A percentile compares a stretch with the other conserved stretches of the same genome.
phyloP scores from a whole-genome alignment of 305 asterid genomes.

The Fraxinus dipetala region DNA sequence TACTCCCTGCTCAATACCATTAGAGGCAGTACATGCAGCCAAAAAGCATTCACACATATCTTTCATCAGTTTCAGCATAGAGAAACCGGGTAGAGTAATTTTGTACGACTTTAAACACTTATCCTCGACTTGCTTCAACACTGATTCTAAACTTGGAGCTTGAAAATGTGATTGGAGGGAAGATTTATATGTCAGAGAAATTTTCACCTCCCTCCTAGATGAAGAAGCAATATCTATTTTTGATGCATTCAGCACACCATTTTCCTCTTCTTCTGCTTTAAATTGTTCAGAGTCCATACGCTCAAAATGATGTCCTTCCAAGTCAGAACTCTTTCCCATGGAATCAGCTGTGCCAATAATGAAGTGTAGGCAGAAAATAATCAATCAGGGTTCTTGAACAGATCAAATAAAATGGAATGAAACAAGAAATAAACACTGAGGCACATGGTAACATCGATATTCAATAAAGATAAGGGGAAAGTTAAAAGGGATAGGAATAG shows the following conservation, averaged over 20 bases:
- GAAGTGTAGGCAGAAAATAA: slow-evolving; percentile 5
- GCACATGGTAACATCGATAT: not conserved
- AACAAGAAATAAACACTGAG: not conserved
- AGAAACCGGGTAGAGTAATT: slow-evolving; percentile 26
- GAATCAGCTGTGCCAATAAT: slow-evolving; percentile 12
- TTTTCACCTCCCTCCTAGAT: slow-evolving; percentile 29
- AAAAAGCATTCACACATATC: slow-evolving; percentile 33
- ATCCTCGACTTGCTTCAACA: slow-evolving; percentile 32
- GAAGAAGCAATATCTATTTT: slow-evolving; percentile 37
- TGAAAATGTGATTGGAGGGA: slow-evolving; percentile 17
- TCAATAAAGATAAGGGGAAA: not conserved
- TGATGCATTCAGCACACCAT: not conserved
- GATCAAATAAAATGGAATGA: not conserved
- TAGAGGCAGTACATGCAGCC: slow-evolving; percentile 16
- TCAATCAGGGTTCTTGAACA: not conserved
- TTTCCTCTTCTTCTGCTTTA: slow-evolving; percentile 13
- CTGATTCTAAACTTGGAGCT: slow-evolving; percentile 27
- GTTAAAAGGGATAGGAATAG: not conserved
- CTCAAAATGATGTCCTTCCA: slow-evolving; percentile 21
- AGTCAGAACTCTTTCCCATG: slow-evolving; percentile 17
- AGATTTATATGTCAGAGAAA: slow-evolving; percentile 22
- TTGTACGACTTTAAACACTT: slow-evolving; percentile 20
- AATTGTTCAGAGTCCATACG: slow-evolving; percentile 8
- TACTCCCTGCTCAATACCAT: not conserved
- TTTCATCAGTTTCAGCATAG: slow-evolving; percentile 29